phyloP scores from a whole-genome alignment of 495 filamentous ascomycete genomes.

The Ramalina intermedia region DNA sequence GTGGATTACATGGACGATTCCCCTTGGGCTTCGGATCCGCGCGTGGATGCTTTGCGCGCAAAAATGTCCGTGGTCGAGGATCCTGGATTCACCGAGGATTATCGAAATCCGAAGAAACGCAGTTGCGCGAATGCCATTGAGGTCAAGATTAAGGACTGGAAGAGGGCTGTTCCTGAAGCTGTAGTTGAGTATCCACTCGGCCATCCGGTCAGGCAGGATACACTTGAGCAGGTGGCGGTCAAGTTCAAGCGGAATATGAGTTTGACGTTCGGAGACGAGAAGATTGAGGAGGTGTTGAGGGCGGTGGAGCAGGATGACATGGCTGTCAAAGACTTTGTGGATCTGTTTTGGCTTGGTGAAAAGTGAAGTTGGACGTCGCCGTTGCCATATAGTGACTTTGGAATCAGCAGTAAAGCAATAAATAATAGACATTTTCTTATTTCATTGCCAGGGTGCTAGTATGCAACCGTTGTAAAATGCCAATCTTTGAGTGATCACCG shows the following conservation, averaged over 20 bases:
- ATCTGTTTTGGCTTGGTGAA: conserved; percentile 33
- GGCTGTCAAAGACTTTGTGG: conserved; percentile 63
- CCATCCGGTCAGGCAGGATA: conserved; percentile 59
- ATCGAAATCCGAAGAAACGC: conserved; percentile 19
- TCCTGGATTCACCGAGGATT: conserved; percentile 22
- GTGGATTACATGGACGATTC: conserved; percentile 26
- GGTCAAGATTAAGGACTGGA: conserved; percentile 14
- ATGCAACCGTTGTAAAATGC: too few species aligned
- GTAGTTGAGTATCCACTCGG: conserved; percentile 76
- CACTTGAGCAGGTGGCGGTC: conserved; percentile 56
- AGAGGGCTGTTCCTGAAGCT: conserved; percentile 49
- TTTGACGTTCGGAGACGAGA: conserved; percentile 45
- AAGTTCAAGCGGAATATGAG: conserved; percentile 69
- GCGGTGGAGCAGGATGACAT: conserved; percentile 40
- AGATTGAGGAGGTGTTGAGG: conserved; percentile 51
- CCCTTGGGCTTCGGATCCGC: conserved; percentile 18
- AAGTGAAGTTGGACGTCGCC: too few species aligned
- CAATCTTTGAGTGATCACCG: too few species aligned
- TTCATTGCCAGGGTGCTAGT: too few species aligned
- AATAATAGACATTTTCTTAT: too few species aligned
- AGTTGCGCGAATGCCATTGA: conserved; percentile 17
- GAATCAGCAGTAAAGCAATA: neutral
- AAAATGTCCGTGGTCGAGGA: conserved; percentile 22
- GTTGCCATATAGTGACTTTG: too few species aligned
- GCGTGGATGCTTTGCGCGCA: conserved; percentile 18